Evolutionary conservation across 257 asterid genomes (phyloP), one percentile per base, ranked within the genome.

Genomic region (Solanum okadae): DNA sequence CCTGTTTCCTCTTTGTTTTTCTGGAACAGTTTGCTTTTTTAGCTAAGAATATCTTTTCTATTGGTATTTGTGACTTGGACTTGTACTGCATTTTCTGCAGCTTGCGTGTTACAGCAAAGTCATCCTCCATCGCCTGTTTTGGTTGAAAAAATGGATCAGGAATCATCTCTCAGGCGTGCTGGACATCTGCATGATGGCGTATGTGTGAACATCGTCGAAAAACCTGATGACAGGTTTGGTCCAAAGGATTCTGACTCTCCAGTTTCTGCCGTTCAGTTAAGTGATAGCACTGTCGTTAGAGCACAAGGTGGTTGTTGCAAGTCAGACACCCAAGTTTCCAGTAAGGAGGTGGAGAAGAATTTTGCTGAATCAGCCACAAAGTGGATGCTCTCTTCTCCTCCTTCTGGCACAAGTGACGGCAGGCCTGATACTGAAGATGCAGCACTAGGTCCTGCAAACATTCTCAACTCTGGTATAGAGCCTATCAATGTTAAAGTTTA

Each of bases 91-190:
- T 81, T 81, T 81, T 81, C 42, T 81, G 86, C 86, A 81, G 86
- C 86, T 81, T 29, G 40, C 46, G 68, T 14, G 16, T 46, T 81
- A 5, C 86, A 81, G 59, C 68, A 49, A 16, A 77, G 87, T 33
- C 90, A 88, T 86, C 67, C 87, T 67, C 89, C 6, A 61, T 83
- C 85, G 38, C 91, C 92, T 73, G 93, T 71, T 90, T 77, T 78
- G 86, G 83, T 65, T 1, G 91, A 92, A 88, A 92, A 92, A 68
- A 38, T 86, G 40, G 92, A 87, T 78, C 77, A n/a, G 38, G 93
- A 89, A 85, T 92, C 93, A 78, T 88, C 92, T 46, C 34, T 46
- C 25, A 88, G 87, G 90, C 91, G 52, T 31, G 89, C 91, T n/a
- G 79, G 34, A 63, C 82, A 87, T 72, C 87, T 78, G 38, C 81